These are phyloP conservation scores for Teratosphaeria zuluensis DNA, from an alignment of 2,329 filamentous ascomycete genomes.

Conservation along the genomic window DNA sequence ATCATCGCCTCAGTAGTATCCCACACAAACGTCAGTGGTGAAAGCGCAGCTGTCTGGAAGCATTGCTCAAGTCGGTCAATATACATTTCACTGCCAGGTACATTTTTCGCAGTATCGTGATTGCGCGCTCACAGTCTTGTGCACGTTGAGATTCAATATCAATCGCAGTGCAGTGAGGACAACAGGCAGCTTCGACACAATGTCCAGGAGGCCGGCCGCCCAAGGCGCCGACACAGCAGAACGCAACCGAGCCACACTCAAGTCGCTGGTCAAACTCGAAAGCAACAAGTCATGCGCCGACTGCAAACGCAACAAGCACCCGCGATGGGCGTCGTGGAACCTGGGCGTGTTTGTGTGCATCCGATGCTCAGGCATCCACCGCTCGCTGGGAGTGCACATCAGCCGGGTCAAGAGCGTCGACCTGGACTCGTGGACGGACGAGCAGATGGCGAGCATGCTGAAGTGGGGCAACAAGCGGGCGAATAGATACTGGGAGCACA, in stretches of 20 bases:
- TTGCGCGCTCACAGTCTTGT: too few relatives aligned
- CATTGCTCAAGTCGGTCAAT: too few relatives aligned
- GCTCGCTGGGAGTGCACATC: slow-evolving; percentile 98
- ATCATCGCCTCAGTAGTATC: too few relatives aligned
- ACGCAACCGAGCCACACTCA: slow-evolving; percentile 88
- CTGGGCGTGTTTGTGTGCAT: slow-evolving; percentile 96
- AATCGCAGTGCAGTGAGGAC: too few relatives aligned
- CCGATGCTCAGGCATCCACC: slow-evolving; percentile 90
- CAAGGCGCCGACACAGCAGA: slow-evolving; percentile 71
- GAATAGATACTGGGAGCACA: slow-evolving; percentile 98
- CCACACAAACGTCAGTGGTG: too few relatives aligned
- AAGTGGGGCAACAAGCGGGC: slow-evolving; percentile 94
- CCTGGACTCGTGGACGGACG: slow-evolving; percentile 96
- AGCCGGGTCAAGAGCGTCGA: slow-evolving; percentile 97
- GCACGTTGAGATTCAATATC: too few relatives aligned
- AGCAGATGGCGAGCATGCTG: slow-evolving; percentile 87
- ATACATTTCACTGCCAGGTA: too few relatives aligned
- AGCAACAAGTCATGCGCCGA: slow-evolving; percentile 95
- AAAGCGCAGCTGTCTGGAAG: too few relatives aligned
- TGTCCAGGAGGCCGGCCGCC: slow-evolving; percentile 67
- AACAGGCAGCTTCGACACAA: slow-evolving; percentile 26
- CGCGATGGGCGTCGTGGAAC: slow-evolving; percentile 99
- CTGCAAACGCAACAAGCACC: slow-evolving; percentile 98
- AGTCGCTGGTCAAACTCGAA: slow-evolving; percentile 88
- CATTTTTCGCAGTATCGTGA: too few relatives aligned